These are phyloP conservation scores for Saccharomycopsis sp. DNA, from an alignment of 805 yeast species.

Conservation along the genomic window DNA sequence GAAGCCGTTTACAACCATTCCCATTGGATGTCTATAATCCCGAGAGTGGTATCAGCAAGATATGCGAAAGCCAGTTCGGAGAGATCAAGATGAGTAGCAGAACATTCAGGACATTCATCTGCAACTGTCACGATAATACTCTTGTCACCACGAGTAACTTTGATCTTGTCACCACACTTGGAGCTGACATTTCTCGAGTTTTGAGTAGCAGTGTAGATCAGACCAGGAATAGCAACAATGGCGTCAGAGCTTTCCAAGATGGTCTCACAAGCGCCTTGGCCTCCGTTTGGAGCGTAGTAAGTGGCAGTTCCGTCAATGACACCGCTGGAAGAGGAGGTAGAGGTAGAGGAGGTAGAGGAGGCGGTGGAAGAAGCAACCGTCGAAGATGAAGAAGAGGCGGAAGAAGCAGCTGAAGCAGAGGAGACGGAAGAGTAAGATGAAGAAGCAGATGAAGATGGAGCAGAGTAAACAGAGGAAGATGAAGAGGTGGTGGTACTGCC, in stretches of 20 bases:
- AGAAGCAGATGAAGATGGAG: conserved; percentile 6
- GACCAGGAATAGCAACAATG: background rate
- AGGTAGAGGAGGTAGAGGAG: background rate
- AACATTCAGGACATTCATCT: conserved; percentile 47
- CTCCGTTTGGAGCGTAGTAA: background rate
- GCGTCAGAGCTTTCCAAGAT: background rate
- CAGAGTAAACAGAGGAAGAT: background rate
- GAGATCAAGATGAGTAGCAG: conserved; percentile 41
- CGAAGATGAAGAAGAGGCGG: background rate
- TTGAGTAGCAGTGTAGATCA: background rate
- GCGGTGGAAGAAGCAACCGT: background rate
- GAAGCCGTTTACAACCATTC: background rate
- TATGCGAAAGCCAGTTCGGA: conserved; percentile 44
- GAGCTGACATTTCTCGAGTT: conserved; percentile 27
- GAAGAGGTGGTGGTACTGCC: conserved; percentile 8
- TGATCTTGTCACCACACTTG: conserved; percentile 45
- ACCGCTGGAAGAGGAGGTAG: background rate
- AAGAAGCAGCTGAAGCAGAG: background rate
- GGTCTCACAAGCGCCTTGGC: background rate
- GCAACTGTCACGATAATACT: conserved; percentile 46
- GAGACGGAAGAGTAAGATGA: conserved; percentile 4
- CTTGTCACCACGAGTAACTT: conserved; percentile 39
- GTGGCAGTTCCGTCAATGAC: background rate
- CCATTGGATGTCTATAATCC: background rate
- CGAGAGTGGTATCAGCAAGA: conserved; percentile 33